Percentiles rank a stretch among this genome's conserved stretches.
Evolutionary conservation across 108 stramenopile genomes (phyloP).

Genomic region (Pseudonitzschia delicatissima): DNA sequence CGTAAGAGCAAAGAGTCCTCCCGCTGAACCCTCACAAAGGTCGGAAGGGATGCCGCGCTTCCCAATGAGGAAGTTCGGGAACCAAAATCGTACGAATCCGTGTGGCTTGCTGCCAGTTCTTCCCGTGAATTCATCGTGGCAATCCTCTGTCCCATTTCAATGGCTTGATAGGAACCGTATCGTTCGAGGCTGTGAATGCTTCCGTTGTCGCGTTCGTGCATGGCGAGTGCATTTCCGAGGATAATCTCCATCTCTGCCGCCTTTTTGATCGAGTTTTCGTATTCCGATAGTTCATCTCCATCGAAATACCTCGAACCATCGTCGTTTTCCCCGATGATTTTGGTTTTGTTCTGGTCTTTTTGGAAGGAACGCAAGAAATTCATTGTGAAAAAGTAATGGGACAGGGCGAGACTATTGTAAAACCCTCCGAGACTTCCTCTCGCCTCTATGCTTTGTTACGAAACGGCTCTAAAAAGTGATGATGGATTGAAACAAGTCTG

Average conservation of each 20-base stretch:
- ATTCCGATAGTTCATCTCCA: background rate
- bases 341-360: no score
- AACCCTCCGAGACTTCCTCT: no score
- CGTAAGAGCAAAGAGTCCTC: background rate
- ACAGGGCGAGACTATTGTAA: no score
- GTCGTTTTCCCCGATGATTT: slow-evolving; percentile 1
- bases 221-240: slow-evolving; percentile 10
- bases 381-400: no score
- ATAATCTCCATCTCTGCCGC: slow-evolving; percentile 16
- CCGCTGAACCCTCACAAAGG: slow-evolving; percentile 19
- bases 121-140: slow-evolving; percentile 7
- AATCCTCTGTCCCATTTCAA: slow-evolving; percentile 20
- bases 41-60: slow-evolving; percentile 10
- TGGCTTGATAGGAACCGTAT: slow-evolving; percentile 1
- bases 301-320: background rate
- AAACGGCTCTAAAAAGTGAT: no score
- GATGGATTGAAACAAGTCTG: no score
- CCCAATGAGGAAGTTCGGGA: background rate
- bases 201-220: slow-evolving; percentile 14
- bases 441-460: no score
- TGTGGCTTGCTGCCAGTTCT: background rate
- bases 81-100: background rate
- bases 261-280: background rate
- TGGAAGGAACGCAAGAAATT: no score
- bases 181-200: slow-evolving; percentile 4